Conservation (phyloP, 2,329 filamentous ascomycete species). For the Aspergillus vadensis region DNA sequence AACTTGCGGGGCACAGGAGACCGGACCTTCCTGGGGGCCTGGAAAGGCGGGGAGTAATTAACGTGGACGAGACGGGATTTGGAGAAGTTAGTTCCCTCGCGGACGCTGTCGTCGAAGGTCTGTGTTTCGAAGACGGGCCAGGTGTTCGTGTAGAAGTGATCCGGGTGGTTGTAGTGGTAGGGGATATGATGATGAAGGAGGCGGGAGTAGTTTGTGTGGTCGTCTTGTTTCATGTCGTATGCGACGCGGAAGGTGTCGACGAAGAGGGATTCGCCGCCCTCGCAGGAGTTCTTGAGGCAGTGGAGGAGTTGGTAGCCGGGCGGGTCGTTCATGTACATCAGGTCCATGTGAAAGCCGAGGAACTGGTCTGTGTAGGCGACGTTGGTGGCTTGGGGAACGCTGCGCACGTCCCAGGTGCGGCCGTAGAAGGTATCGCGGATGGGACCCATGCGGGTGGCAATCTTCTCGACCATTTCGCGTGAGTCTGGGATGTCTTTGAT, state of each 20-base stretch:
- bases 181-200: constrained; percentile 52
- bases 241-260: constrained; percentile 71
- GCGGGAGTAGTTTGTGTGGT: constrained; percentile 22
- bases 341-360: constrained; percentile 89
- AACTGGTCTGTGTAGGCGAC: constrained; percentile 84
- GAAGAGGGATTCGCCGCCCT: constrained; percentile 85
- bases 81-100: constrained; percentile 12
- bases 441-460: constrained; percentile 73
- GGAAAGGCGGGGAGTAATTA: constrained; percentile 81
- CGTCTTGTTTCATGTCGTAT: constrained; percentile 15
- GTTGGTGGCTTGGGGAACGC: constrained; percentile 81
- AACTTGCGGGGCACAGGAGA: neutral
- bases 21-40: constrained; percentile 47
- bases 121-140: constrained; percentile 57
- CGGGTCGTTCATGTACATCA: constrained; percentile 79
- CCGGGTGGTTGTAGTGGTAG: constrained; percentile 70
- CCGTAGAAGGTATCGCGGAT: constrained; percentile 91
- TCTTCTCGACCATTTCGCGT: constrained; percentile 64
- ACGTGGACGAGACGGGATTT: constrained; percentile 42
- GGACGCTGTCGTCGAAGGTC: neutral
- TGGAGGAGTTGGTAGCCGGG: constrained; percentile 87
- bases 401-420: constrained; percentile 83
- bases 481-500: constrained; percentile 71
- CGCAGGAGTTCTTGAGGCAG: constrained; percentile 77
- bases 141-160: constrained; percentile 62